Conservation (phyloP, 345 rosid species). For the rapeseed (Brassica napus) region DNA sequence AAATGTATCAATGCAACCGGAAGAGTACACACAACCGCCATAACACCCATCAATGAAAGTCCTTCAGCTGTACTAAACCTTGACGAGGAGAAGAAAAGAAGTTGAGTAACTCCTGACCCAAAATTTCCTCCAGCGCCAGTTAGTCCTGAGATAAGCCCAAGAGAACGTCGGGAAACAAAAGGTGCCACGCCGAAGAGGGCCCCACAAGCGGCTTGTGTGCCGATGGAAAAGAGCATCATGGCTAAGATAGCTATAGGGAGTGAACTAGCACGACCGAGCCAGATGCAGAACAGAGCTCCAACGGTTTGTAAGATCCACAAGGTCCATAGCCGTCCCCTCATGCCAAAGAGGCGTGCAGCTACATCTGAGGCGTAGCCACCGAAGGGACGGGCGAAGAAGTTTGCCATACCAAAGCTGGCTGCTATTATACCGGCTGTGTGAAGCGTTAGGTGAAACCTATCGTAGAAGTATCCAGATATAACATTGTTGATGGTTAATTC, state of each 20-base stretch:
- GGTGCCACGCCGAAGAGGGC: not conserved
- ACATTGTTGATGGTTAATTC: slow-evolving; percentile 69
- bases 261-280: slow-evolving; percentile 71
- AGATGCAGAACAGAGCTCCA: slow-evolving; percentile 76
- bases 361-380: slow-evolving; percentile 72
- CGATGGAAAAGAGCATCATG: slow-evolving; percentile 77
- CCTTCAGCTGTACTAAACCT: slow-evolving; percentile 54
- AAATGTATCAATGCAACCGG: slow-evolving; percentile 45
- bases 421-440: slow-evolving; percentile 76
- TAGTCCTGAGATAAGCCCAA: slow-evolving; percentile 72
- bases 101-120: slow-evolving; percentile 73
- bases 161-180: slow-evolving; percentile 55
- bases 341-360: slow-evolving; percentile 66
- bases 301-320: slow-evolving; percentile 32
- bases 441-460: slow-evolving; percentile 68
- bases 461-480: slow-evolving; percentile 66
- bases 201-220: slow-evolving; percentile 65
- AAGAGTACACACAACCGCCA: slow-evolving; percentile 66
- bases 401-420: slow-evolving; percentile 84
- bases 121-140: slow-evolving; percentile 84
- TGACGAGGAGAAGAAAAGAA: slow-evolving; percentile 65
- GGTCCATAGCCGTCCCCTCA: slow-evolving; percentile 80
- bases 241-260: slow-evolving; percentile 65
- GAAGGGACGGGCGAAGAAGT: slow-evolving; percentile 70
- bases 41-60: slow-evolving; percentile 66